Conservation (phyloP, 768 basidiomycete genomes). For the Fomitopsis pulvina region DNA sequence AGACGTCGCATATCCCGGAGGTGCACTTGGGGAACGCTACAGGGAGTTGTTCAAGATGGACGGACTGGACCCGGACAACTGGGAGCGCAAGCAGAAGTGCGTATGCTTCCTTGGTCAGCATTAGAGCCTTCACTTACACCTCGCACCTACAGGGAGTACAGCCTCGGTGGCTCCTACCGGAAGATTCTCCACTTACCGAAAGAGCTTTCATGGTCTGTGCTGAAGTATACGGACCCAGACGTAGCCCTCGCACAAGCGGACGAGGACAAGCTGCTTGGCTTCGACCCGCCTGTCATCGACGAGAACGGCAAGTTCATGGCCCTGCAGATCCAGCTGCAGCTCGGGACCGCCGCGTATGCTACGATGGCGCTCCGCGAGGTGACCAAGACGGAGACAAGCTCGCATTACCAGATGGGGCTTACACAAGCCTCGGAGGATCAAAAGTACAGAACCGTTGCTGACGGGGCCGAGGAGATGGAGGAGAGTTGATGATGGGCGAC, state of each 20-base stretch:
- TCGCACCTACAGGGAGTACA: conserved; percentile 95
- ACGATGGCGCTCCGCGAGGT: conserved; percentile 97
- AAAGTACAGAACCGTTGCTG: conserved; percentile 56
- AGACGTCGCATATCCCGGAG: conserved; percentile 89
- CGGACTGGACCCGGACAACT: conserved; percentile 86
- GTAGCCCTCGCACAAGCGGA: conserved; percentile 90
- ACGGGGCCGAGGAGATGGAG: conserved; percentile 22
- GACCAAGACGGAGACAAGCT: conserved; percentile 92
- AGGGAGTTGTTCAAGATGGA: conserved; percentile 75
- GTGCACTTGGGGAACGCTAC: conserved; percentile 81
- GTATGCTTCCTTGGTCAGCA: too few species aligned
- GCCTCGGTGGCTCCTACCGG: conserved; percentile 88
- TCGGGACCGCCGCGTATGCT: conserved; percentile 91
- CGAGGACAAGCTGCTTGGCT: conserved; percentile 84
- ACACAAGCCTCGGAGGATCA: conserved; percentile 80
- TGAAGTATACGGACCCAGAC: conserved; percentile 91
- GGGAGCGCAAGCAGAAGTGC: conserved; percentile 85
- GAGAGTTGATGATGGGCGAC: background rate
- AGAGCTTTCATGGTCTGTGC: conserved; percentile 71
- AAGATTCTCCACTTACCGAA: conserved; percentile 83
- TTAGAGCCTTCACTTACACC: too few species aligned
- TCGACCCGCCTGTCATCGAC: conserved; percentile 60
- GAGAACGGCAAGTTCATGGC: conserved; percentile 83
- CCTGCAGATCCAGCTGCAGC: conserved; percentile 75
- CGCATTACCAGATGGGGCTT: conserved; percentile 79